Base-by-base conservation (phyloP, 2,329 filamentous ascomycete species). In the Epichloe gansuensis region DNA sequence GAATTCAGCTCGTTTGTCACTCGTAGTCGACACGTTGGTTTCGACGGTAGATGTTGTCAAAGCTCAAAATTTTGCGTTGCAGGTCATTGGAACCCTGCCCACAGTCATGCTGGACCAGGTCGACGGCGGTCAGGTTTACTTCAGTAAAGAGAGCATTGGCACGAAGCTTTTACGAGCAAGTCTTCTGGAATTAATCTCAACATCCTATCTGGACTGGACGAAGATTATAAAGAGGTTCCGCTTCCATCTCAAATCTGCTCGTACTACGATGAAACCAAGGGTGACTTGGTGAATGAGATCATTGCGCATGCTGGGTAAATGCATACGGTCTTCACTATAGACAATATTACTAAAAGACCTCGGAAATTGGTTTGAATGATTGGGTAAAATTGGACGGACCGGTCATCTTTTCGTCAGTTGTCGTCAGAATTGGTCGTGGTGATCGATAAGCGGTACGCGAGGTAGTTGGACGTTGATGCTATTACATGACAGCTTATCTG, bases 41-140 rank as follows among this genome's bases (percentile, higher is more conserved):
- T 94, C 88, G 48, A 89, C 87, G 35, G 82, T 98, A 53, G 93
- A 98, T 64, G 87, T 95, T 25, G 93, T 98, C 75, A 97, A 97
- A 72, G 91, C 86, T 47, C 81, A 86, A 60, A 95, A 93, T 68
- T 95, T 98, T 66, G 91, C 90, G 13, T 75, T 97, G n/a, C 90
- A 96, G 70, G 87, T 98, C 50, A 73, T 94, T 52, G 91, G 91
- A 50, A 80, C 80, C 3, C 79, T 95, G 13, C 93, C 93, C 1
- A 95, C 91, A 2, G 78, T 97, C 54, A 75, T 96, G 65, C 75
- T 98, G 54, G 93, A 98, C 67, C 90, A 96, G 70, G 86, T 97
- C 53, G 93, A 98, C 64, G 84, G 90, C 53, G 91, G 89, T 0
- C 83, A 85, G 55, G 73, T 98, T 56, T 98, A 95, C 68, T 81